Evolutionary conservation across 768 basidiomycete species (phyloP).

Genomic region (Cubamyces lactineus): DNA sequence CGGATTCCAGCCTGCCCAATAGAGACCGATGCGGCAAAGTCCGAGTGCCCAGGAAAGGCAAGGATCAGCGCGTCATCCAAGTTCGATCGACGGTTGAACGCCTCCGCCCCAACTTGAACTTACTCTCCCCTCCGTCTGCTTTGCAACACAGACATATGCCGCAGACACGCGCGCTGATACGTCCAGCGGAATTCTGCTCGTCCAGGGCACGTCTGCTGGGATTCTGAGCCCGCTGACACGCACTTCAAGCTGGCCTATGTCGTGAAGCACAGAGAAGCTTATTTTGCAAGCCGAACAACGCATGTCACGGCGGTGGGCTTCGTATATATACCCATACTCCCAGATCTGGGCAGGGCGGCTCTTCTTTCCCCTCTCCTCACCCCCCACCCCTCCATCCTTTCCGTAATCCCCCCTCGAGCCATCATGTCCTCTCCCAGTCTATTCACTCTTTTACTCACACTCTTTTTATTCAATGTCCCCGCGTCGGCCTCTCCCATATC

Average conservation of each 20-base stretch:
- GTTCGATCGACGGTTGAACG: too few relatives aligned
- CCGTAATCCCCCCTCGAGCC: neutral
- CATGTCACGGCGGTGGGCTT: neutral
- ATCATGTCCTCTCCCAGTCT: conserved; percentile 14
- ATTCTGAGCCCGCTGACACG: too few relatives aligned
- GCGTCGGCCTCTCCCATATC: neutral
- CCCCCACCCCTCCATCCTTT: neutral
- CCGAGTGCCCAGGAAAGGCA: too few relatives aligned
- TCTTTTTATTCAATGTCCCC: neutral
- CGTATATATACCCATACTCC: neutral
- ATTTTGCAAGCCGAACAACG: neutral
- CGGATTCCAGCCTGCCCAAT: too few relatives aligned
- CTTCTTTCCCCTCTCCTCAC: neutral
- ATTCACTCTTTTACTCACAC: conserved; percentile 22
- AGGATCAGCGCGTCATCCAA: too few relatives aligned
- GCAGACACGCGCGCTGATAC: too few relatives aligned
- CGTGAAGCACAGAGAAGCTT: neutral
- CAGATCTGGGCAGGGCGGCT: neutral
- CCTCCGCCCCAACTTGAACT: too few relatives aligned
- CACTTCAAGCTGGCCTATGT: neutral
- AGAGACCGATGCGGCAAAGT: too few relatives aligned
- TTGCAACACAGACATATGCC: too few relatives aligned
- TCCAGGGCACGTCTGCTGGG: too few relatives aligned
- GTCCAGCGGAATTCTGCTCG: too few relatives aligned
- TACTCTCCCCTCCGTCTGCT: too few relatives aligned